phyloP scores from a whole-genome alignment of 352 stramenopile species.

The Globisporangium paroecandrum region DNA sequence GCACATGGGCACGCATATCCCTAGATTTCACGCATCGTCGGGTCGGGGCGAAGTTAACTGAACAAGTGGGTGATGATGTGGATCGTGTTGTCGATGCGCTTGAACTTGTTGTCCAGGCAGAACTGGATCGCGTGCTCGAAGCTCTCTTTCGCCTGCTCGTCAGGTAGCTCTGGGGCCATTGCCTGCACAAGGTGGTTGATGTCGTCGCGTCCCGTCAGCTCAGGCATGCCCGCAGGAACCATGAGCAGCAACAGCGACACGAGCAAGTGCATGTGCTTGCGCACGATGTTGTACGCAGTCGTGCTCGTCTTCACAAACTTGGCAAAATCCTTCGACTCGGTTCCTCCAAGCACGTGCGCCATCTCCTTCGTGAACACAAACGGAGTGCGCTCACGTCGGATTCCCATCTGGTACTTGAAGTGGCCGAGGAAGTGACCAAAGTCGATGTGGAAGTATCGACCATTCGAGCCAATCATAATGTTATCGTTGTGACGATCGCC shows the following conservation, averaged over 20 bases:
- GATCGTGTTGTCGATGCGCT: constrained; percentile 86
- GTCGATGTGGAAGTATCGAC: constrained; percentile 89
- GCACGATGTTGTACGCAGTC: constrained; percentile 69
- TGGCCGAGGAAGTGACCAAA: constrained; percentile 86
- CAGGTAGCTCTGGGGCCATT: constrained; percentile 63
- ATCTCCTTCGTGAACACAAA: constrained; percentile 90
- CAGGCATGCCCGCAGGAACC: constrained; percentile 85
- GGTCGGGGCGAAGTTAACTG: constrained; percentile 18
- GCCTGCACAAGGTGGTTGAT: constrained; percentile 86
- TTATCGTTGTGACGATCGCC: constrained; percentile 96
- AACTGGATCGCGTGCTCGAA: constrained; percentile 81
- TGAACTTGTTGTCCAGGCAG: constrained; percentile 83
- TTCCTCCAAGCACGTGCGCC: constrained; percentile 80
- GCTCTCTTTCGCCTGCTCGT: constrained; percentile 57
- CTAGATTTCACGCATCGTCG: constrained; percentile 8
- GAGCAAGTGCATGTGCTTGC: constrained; percentile 85
- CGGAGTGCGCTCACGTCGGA: constrained; percentile 77
- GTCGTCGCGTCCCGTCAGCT: constrained; percentile 74
- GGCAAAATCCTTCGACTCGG: constrained; percentile 64
- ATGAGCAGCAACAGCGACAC: constrained; percentile 83
- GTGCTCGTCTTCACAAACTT: constrained; percentile 74
- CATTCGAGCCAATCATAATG: constrained; percentile 89
- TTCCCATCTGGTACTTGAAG: constrained; percentile 87
- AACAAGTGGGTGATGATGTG: constrained; percentile 70
- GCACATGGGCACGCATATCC: constrained; percentile 1